Conservation (phyloP, 257 asterid species). For the Primulina tabacum region DNA sequence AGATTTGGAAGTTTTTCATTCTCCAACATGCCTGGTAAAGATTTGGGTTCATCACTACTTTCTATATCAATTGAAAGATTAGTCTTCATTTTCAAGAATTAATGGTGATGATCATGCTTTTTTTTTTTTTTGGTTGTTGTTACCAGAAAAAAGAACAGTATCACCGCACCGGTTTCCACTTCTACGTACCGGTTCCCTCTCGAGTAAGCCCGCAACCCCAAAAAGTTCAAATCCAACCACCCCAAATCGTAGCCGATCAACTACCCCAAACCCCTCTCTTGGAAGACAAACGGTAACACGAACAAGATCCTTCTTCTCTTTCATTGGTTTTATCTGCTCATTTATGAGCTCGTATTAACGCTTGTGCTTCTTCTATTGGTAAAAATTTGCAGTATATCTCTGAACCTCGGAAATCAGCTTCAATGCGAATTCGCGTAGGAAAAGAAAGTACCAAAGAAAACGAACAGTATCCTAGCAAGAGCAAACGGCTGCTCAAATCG, state of each 20-base stretch:
- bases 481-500: slow-evolving; percentile 85
- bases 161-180: slow-evolving; percentile 89
- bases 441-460: slow-evolving; percentile 52
- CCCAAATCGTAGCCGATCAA: slow-evolving; percentile 65
- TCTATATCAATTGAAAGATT: background rate
- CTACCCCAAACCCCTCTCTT: slow-evolving; percentile 62
- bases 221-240: slow-evolving; percentile 64
- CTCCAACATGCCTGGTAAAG: slow-evolving; percentile 48
- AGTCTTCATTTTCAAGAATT: background rate
- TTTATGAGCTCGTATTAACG: slow-evolving; percentile 8
- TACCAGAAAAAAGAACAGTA: slow-evolving; percentile 61
- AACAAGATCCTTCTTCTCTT: background rate
- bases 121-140: slow-evolving; percentile 20
- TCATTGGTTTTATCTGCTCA: background rate
- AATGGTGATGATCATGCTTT: background rate
- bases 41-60: slow-evolving; percentile 47
- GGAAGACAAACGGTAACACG: slow-evolving; percentile 55
- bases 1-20: slow-evolving; percentile 53
- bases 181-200: slow-evolving; percentile 67
- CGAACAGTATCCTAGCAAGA: slow-evolving; percentile 65
- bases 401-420: slow-evolving; percentile 77
- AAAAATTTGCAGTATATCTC: slow-evolving; percentile 47
- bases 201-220: slow-evolving; percentile 68
- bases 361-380: slow-evolving; percentile 18
- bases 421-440: slow-evolving; percentile 68